Evolutionary conservation across 331 rosid species (phyloP).

Genomic region (Rosa hybrid): DNA sequence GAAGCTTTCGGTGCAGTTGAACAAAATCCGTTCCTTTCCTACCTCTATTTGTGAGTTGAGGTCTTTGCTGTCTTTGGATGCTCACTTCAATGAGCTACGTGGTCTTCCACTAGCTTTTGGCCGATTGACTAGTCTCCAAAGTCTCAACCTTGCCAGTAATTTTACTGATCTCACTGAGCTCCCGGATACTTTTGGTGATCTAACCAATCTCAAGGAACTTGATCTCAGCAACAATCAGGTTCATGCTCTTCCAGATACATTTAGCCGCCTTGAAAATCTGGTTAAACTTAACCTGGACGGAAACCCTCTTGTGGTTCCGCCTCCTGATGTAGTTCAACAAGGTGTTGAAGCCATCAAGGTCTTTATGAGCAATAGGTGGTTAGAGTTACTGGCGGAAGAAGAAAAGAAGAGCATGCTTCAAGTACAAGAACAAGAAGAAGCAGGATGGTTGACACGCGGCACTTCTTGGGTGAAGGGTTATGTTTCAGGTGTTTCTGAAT

Average conservation of each 20-base stretch:
- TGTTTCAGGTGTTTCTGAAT: slow-evolving; percentile 52
- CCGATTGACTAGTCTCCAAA: slow-evolving; percentile 58
- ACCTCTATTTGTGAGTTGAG: slow-evolving; percentile 84
- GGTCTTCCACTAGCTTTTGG: slow-evolving; percentile 85
- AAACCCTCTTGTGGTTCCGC: slow-evolving; percentile 81
- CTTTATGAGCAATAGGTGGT: slow-evolving; percentile 80
- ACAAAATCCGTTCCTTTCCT: slow-evolving; percentile 85
- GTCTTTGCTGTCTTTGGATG: slow-evolving; percentile 74
- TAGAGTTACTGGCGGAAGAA: slow-evolving; percentile 66
- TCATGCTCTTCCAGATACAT: slow-evolving; percentile 77
- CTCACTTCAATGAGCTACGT: slow-evolving; percentile 86
- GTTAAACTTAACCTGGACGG: slow-evolving; percentile 79
- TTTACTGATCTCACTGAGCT: slow-evolving; percentile 77
- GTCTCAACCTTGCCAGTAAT: slow-evolving; percentile 70
- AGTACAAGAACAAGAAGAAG: slow-evolving; percentile 44
- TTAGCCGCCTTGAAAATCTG: slow-evolving; percentile 77
- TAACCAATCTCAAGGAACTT: slow-evolving; percentile 73
- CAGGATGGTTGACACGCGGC: slow-evolving; percentile 82
- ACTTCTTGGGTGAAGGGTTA: slow-evolving; percentile 72
- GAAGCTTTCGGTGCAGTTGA: slow-evolving; percentile 67
- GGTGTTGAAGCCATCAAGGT: slow-evolving; percentile 64
- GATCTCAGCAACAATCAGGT: slow-evolving; percentile 95
- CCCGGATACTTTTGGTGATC: slow-evolving; percentile 77
- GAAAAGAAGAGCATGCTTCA: slow-evolving; percentile 58
- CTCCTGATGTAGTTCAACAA: slow-evolving; percentile 52